These are phyloP conservation scores for Aspergillus pseudoterreus DNA, from an alignment of 2,329 filamentous ascomycete species.

Conservation along the genomic window DNA sequence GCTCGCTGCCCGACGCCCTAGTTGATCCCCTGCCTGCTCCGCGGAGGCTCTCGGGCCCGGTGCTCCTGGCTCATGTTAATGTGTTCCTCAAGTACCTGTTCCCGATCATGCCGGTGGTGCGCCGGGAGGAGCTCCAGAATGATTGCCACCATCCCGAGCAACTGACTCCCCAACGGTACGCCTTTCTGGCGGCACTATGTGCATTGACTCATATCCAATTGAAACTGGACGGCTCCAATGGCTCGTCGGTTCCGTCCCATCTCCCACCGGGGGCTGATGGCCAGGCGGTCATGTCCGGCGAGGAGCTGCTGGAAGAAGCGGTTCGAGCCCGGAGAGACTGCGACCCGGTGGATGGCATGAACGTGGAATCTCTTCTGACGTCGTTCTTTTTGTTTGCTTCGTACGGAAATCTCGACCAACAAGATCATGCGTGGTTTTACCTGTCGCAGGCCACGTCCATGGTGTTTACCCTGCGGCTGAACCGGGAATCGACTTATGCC, in stretches of 20 bases:
- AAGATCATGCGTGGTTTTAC: conserved; percentile 76
- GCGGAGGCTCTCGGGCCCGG: conserved; percentile 27
- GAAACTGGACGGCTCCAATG: conserved; percentile 32
- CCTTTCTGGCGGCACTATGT: conserved; percentile 40
- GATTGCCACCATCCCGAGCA: conserved; percentile 52
- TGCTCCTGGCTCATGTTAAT: conserved; percentile 38
- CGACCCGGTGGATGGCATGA: conserved; percentile 40
- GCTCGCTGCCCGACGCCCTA: conserved; percentile 27
- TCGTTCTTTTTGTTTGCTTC: conserved; percentile 76
- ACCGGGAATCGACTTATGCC: conserved; percentile 51
- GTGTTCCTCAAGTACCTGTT: conserved; percentile 42
- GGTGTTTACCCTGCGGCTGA: conserved; percentile 40
- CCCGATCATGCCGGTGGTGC: conserved; percentile 43
- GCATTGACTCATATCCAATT: conserved; percentile 45
- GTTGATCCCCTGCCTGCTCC: conserved; percentile 14
- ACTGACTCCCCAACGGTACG: conserved; percentile 38
- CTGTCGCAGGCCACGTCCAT: conserved; percentile 73
- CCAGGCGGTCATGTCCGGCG: conserved; percentile 59
- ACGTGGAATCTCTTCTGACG: conserved; percentile 52
- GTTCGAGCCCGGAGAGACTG: conserved; percentile 43
- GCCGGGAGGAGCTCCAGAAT: conserved; percentile 30
- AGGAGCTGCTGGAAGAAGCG: conserved; percentile 64
- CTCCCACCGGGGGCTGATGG: conserved; percentile 51
- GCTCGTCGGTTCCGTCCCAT: conserved; percentile 19
- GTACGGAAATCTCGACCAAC: conserved; percentile 66